phyloP scores from a whole-genome alignment of 1,284 basidiomycete genomes.

The Melanopsichium pennsylvanicum region DNA sequence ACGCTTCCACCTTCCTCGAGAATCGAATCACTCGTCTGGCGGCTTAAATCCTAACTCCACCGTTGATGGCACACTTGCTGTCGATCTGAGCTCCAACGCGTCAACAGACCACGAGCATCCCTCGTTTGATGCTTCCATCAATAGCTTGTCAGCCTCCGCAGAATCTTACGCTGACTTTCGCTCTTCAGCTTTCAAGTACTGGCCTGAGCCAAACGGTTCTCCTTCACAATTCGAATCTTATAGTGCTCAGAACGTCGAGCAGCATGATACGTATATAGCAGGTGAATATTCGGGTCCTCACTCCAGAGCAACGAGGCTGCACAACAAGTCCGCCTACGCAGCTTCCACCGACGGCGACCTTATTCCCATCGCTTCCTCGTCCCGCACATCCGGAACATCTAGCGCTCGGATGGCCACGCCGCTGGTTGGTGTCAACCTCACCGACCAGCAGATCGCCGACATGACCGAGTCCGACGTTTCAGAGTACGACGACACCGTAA shows the following conservation, averaged over 20 bases:
- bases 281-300: conserved; percentile 20
- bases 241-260: not conserved
- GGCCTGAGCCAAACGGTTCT: conserved; percentile 24
- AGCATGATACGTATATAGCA: conserved; percentile 8
- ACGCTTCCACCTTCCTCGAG: conserved; percentile 27
- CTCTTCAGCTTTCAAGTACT: conserved; percentile 11
- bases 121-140: conserved; percentile 13
- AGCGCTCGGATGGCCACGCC: conserved; percentile 32
- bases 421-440: conserved; percentile 37
- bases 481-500: conserved; percentile 45
- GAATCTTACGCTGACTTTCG: conserved; percentile 5
- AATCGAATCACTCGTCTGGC: not conserved
- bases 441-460: conserved; percentile 38
- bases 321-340: conserved; percentile 35
- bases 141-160: conserved; percentile 8
- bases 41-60: not conserved
- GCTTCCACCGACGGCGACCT: conserved; percentile 52
- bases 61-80: conserved; percentile 14
- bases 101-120: conserved; percentile 10
- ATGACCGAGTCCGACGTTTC: conserved; percentile 51
- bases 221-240: conserved; percentile 3
- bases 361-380: conserved; percentile 34
- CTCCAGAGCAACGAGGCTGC: conserved; percentile 8
- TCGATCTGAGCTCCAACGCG: conserved; percentile 18
- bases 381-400: conserved; percentile 1